Evolutionary conservation across 805 yeast genomes (phyloP).

Genomic region (Saccharomycopsis babjevae): DNA sequence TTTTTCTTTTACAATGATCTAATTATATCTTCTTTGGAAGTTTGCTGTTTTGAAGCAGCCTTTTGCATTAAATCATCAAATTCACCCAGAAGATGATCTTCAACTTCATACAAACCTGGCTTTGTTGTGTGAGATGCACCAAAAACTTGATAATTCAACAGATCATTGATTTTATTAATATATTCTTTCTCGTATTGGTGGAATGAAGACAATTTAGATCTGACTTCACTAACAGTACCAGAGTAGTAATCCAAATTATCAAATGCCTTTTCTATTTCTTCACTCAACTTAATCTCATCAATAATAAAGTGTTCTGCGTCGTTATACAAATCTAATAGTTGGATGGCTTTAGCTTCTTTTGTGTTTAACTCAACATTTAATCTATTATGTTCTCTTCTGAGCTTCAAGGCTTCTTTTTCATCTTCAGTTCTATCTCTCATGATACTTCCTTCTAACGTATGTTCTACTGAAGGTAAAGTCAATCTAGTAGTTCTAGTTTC

Average conservation of each 20-base stretch:
- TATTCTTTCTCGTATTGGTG: constrained; percentile 4
- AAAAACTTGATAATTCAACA: constrained; percentile 14
- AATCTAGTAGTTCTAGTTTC: constrained; percentile 37
- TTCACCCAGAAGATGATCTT: constrained; percentile 62
- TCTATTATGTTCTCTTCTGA: constrained; percentile 63
- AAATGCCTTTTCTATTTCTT: constrained; percentile 49
- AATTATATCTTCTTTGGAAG: constrained; percentile 1
- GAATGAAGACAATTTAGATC: constrained; percentile 1
- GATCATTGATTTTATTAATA: constrained; percentile 6
- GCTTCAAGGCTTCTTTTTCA: constrained; percentile 45
- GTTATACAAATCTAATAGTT: constrained; percentile 63
- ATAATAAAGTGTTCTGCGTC: constrained; percentile 59
- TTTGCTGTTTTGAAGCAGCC: constrained; percentile 4
- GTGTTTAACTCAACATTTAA: constrained; percentile 40
- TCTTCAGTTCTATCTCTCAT: constrained; percentile 65
- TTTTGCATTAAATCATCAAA: constrained; percentile 5
- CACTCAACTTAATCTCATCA: constrained; percentile 54
- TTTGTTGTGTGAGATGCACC: constrained; percentile 8
- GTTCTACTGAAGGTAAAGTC: constrained; percentile 74
- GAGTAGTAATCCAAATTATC: constrained; percentile 10
- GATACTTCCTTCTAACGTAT: constrained; percentile 54
- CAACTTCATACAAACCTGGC: constrained; percentile 35
- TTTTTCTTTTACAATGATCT: background rate
- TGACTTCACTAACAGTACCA: background rate
- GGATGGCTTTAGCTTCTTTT: constrained; percentile 42